A percentile compares a stretch with the other conserved stretches of the same genome.
Conservation (phyloP, 108 stramenopile genomes). For the Bacterosira constricta region DNA sequence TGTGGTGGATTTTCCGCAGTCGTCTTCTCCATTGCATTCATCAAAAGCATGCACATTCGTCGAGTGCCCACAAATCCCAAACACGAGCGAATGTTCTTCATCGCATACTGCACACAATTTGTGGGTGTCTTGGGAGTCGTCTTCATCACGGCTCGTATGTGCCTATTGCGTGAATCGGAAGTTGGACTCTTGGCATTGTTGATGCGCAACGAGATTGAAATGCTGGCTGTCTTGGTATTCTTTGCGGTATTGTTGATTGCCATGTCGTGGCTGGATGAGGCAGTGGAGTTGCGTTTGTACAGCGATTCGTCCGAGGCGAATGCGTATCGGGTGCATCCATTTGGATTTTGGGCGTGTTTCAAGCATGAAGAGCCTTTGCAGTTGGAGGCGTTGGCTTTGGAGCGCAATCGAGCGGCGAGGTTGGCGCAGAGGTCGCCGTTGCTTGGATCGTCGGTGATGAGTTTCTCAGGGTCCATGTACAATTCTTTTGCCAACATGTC, state of each 20-base stretch:
- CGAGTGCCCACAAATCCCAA: conserved; percentile 63
- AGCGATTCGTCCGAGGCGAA: conserved; percentile 44
- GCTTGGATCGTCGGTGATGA: conserved; percentile 35
- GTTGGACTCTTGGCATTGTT: conserved; percentile 56
- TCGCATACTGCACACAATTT: conserved; percentile 66
- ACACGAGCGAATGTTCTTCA: conserved; percentile 63
- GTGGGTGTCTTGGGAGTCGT: conserved; percentile 59
- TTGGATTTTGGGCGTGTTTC: conserved; percentile 80
- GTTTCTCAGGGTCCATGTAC: conserved; percentile 39
- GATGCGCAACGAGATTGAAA: conserved; percentile 72
- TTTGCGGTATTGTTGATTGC: conserved; percentile 65
- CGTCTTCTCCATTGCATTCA: conserved; percentile 65
- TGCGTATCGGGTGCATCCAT: conserved; percentile 69
- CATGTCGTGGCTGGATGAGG: conserved; percentile 78
- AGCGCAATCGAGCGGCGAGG: conserved; percentile 27
- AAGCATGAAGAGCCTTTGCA: conserved; percentile 47
- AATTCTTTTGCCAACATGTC: conserved; percentile 35
- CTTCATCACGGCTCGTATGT: conserved; percentile 53
- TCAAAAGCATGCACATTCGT: conserved; percentile 85
- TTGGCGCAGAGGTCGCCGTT: conserved; percentile 27
- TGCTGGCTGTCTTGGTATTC: conserved; percentile 62
- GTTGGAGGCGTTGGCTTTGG: conserved; percentile 40
- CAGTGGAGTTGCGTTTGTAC: conserved; percentile 71
- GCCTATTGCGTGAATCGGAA: conserved; percentile 19
- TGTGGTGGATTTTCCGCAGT: conserved; percentile 81